These are phyloP conservation scores for Leccinum broughii DNA, from an alignment of 768 basidiomycete species.

Conservation along the genomic window DNA sequence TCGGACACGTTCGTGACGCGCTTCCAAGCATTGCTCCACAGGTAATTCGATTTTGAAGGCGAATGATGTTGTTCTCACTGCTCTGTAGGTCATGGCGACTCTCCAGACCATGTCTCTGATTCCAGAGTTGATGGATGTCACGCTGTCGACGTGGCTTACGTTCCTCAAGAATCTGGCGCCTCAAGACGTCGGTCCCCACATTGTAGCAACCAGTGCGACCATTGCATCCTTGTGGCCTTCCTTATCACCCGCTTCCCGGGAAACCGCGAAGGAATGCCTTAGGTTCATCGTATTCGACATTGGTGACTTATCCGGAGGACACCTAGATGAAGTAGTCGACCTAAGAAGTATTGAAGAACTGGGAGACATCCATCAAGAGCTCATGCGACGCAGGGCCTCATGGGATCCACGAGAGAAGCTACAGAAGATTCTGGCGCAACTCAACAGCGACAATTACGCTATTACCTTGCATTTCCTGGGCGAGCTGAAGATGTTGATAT, in stretches of 20 bases:
- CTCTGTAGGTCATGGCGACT: constrained; percentile 85
- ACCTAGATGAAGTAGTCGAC: constrained; percentile 80
- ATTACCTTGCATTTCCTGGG: constrained; percentile 71
- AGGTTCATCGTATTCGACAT: constrained; percentile 69
- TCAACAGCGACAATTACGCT: constrained; percentile 75
- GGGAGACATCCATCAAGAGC: constrained; percentile 38
- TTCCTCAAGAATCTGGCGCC: constrained; percentile 71
- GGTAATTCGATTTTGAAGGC: constrained; percentile 44
- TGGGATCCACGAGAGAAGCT: constrained; percentile 59
- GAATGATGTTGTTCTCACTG: constrained; percentile 12
- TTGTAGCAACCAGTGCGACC: constrained; percentile 85
- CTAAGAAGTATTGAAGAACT: constrained; percentile 72
- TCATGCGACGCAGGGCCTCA: constrained; percentile 46
- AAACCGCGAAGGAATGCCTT: constrained; percentile 58
- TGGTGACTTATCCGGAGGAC: constrained; percentile 49
- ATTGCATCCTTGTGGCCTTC: constrained; percentile 75
- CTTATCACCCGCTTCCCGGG: constrained; percentile 53
- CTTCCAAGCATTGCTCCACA: constrained; percentile 84
- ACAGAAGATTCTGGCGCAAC: constrained; percentile 68
- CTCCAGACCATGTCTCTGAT: constrained; percentile 86
- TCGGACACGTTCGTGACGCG: constrained; percentile 65
- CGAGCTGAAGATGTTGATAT: constrained; percentile 74
- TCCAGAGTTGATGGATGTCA: constrained; percentile 72
- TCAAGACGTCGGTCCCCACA: constrained; percentile 75
- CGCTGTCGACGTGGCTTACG: constrained; percentile 74